phyloP scores from a whole-genome alignment of 139 green algal species.

The Chlorella vulgaris region DNA sequence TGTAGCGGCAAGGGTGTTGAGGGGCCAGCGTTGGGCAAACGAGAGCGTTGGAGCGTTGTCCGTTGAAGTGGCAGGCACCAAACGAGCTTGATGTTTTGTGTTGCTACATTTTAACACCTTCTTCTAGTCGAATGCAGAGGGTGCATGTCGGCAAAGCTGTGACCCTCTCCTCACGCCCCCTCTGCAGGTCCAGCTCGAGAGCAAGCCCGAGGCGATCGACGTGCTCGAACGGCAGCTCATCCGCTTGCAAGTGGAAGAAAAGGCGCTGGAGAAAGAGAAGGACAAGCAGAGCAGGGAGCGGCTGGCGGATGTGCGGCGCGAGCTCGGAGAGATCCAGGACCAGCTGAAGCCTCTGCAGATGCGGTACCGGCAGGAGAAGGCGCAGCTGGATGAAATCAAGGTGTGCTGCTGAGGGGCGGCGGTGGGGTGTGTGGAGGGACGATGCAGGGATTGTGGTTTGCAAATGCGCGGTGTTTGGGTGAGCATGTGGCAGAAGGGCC shows the following conservation, averaged over 20 bases:
- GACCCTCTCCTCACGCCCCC: too few relatives aligned
- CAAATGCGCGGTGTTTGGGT: too few relatives aligned
- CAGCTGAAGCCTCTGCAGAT: conserved; percentile 80
- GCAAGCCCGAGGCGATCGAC: conserved; percentile 84
- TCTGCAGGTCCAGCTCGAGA: conserved; percentile 73
- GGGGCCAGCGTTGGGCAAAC: not conserved
- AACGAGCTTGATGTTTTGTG: too few relatives aligned
- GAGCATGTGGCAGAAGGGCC: too few relatives aligned
- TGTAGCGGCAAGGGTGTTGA: not conserved
- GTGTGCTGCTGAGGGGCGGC: not conserved
- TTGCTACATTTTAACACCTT: too few relatives aligned
- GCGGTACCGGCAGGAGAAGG: conserved; percentile 80
- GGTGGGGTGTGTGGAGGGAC: too few relatives aligned
- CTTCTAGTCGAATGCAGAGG: too few relatives aligned
- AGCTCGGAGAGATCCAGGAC: conserved; percentile 80
- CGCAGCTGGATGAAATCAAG: conserved; percentile 73
- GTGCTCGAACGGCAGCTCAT: conserved; percentile 72
- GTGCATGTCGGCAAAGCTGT: too few relatives aligned
- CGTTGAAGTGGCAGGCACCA: too few relatives aligned
- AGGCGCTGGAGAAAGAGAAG: conserved; percentile 90
- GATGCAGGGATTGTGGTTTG: too few relatives aligned
- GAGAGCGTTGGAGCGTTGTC: not conserved
- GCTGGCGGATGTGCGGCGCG: conserved; percentile 70
- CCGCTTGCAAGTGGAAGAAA: conserved; percentile 78
- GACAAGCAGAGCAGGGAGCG: conserved; percentile 72